These are phyloP conservation scores for Solanum chaucha DNA, from an alignment of 257 asterid species.

Conservation along the genomic window DNA sequence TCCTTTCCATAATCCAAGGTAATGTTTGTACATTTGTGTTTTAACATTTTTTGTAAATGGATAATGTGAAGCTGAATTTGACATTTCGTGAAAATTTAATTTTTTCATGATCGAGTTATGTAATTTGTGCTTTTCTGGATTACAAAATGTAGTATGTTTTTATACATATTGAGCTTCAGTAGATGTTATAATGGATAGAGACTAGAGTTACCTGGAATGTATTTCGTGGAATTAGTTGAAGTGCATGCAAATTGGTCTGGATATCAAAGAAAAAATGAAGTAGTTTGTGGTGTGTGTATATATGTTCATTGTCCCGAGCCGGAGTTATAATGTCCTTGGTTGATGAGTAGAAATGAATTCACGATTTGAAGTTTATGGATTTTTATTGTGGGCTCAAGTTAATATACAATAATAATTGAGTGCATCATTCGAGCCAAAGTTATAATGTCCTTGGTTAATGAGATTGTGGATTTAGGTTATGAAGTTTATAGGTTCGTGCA, in stretches of 20 bases:
- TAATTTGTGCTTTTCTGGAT: not conserved
- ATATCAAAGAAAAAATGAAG: not conserved
- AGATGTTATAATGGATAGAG: not conserved
- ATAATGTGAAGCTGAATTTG: not conserved
- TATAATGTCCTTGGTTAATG: not conserved
- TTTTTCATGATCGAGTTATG: not conserved
- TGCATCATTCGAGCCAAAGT: not conserved
- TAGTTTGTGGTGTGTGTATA: not conserved
- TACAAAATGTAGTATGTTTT: not conserved
- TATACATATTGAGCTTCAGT: not conserved
- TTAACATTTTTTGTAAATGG: not conserved
- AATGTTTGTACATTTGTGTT: not conserved
- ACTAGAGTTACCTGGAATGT: not conserved
- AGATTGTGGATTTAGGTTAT: not conserved
- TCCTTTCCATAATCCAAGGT: slow-evolving; percentile 90
- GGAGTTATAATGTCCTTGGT: not conserved
- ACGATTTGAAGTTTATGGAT: not conserved
- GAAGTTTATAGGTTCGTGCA: not conserved
- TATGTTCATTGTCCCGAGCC: not conserved
- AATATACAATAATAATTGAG: not conserved
- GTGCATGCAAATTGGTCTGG: not conserved
- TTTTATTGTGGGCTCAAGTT: too few relatives aligned
- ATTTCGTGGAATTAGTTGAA: too few relatives aligned
- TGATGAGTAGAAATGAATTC: not conserved
- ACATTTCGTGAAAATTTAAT: not conserved